Conservation (phyloP, 345 rosid species). For the Pistacia integerrima region DNA sequence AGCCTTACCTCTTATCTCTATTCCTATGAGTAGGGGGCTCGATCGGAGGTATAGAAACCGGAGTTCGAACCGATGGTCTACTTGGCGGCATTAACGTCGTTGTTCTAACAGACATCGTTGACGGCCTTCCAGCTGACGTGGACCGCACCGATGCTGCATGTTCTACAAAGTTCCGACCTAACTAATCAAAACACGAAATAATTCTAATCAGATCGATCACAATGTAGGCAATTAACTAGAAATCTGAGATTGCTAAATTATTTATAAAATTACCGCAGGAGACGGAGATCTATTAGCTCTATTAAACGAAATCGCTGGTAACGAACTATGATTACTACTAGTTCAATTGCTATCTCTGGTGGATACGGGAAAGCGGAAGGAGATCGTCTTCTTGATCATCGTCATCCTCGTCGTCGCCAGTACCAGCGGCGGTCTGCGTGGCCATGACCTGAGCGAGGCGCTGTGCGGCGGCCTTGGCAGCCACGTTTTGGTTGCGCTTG, state of each 20-base stretch:
- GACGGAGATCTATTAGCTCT: constrained; percentile 79
- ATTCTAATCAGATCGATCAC: constrained; percentile 25
- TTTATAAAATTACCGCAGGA: constrained; percentile 61
- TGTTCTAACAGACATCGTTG: constrained; percentile 44
- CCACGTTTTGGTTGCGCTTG: constrained; percentile 83
- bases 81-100: constrained; percentile 53
- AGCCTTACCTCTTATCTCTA: constrained; percentile 51
- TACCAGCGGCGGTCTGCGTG: constrained; percentile 56
- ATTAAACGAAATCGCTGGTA: constrained; percentile 40
- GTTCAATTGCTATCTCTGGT: constrained; percentile 28
- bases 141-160: constrained; percentile 66
- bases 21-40: constrained; percentile 47
- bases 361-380: constrained; percentile 54
- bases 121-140: constrained; percentile 77
- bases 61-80: constrained; percentile 59
- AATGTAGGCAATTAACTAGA: constrained; percentile 12
- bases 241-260: background rate
- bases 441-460: constrained; percentile 97
- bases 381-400: constrained; percentile 66
- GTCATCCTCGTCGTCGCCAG: constrained; percentile 59
- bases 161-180: constrained; percentile 77
- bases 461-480: constrained; percentile 92
- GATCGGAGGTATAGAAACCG: constrained; percentile 52
- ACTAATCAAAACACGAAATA: constrained; percentile 53
- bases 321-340: constrained; percentile 23